Evolutionary conservation across 2,329 filamentous ascomycete species (phyloP), one percentile per base, ranked within the genome.

Genomic region (Magnaporthales sp.): DNA sequence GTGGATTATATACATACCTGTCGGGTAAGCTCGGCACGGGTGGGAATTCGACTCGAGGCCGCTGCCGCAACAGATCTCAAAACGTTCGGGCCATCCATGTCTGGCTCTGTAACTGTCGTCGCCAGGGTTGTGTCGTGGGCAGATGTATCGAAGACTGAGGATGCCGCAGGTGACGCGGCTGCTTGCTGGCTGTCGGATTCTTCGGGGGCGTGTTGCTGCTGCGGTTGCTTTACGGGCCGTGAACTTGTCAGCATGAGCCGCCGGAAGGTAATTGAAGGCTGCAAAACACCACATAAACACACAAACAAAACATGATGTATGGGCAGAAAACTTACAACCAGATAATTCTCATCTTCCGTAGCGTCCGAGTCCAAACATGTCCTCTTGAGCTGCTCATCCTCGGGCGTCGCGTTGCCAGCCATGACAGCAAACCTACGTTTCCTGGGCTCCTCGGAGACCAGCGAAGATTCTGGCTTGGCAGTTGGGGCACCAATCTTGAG

Each of bases 61-160:
- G 68, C 38, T 1, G 69, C 56, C 10, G 69, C 64, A 19, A 70
- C 22, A 4, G 62, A 38, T 51, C 22, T 27, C 26, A 27, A 58
- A 30, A 71, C 66, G 69, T 68, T 56, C 58, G 71, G 61, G 66
- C 69, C 65, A 68, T 70, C 64, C 68, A 66, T 58, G 58, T 85
- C 81, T 3, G 80, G 81, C 68, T 84, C 83, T n/a, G 82, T 84
- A 19, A 83, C 72, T 27, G 77, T 74, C 0, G 83, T 85, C 26
- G 77, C 77, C 72, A 81, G 82, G 5, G 83, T 82, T 27, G 77
- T 79, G 71, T 84, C 81, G 68, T 77, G 74, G 63, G 71, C 75
- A 0, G 82, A 83, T 67, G 73, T 76, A 73, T 86, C 83, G 68
- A 86, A 84, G 54, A 85, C 73, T 24, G 83, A 84, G 22, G 80